Base-by-base conservation (phyloP, 1,284 basidiomycete genomes). In the Papiliotrema flavescens region DNA sequence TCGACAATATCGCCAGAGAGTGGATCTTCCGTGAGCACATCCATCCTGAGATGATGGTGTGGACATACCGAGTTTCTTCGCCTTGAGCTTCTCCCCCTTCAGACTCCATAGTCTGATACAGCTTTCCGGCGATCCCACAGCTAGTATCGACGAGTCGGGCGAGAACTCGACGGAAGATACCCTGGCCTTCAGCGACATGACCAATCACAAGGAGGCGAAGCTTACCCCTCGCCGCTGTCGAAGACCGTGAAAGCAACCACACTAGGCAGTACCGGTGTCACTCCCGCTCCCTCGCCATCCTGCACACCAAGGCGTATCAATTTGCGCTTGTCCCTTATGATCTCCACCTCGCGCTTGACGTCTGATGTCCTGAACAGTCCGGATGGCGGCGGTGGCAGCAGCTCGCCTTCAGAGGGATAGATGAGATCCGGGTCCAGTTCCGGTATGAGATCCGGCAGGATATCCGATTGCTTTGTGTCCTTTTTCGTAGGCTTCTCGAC, bases 91-190 rank as follows among this genome's bases (percentile, higher is more conserved):
- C 72, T 98, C 91, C 20, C 91, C 91, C 68, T 94, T 97, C 53
- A 98, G 77, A 70, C 85, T 96, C 95, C 96, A 99, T 55, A 99
- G 65, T 53, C 94, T 84, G 56, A 98, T 88, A 65, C 92, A 95
- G 67, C 94, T 97, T 76, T 99, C 95, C 36, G 91, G 84, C 68
- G 97, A 98, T 0, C 96, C 96, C 26, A 89, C 90, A 1, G 95
- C 96, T 83, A 99, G 86, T n/a, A 98, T 76, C 6, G 92, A 89
- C 0, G 87, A 87, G 74, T 99, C 96, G 47, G 83, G 83, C 17
- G 95, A 98, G 69, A 98, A 97, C 15, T 86, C 85, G 53, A 85
- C 86, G 63, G 89, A 92, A 2, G 93, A 90, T 15, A 88, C 82
- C 23, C 92, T 95, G 66, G 26, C 26, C 44, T 11, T 51, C 22